These are phyloP conservation scores for Begonia fuchsioides DNA, from an alignment of 306 rosid genomes.

Conservation along the genomic window DNA sequence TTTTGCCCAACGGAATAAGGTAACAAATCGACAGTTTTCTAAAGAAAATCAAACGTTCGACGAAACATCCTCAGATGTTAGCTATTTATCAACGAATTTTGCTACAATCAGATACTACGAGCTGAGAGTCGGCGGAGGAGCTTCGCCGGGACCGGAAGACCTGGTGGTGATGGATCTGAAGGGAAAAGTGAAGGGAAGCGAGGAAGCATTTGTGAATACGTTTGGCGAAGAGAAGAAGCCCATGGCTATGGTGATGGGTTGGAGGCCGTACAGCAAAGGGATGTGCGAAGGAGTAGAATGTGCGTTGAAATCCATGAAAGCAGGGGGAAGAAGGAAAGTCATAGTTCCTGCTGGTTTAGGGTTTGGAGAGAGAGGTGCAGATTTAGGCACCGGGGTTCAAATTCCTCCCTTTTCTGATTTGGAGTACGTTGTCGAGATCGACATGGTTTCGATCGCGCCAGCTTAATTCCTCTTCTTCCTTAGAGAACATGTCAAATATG, in stretches of 20 bases:
- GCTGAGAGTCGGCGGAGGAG: conserved; percentile 61
- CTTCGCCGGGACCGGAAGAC: conserved; percentile 55
- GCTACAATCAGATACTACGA: conserved; percentile 48
- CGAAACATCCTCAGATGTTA: no score
- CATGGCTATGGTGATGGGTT: conserved; percentile 72
- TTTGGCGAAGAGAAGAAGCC: conserved; percentile 54
- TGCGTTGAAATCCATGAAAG: conserved; percentile 57
- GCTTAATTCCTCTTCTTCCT: conserved; percentile 22
- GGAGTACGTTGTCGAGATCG: conserved; percentile 67
- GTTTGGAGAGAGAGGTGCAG: conserved; percentile 72
- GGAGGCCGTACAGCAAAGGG: conserved; percentile 84
- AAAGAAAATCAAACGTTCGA: no score
- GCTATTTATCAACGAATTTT: no score
- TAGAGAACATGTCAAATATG: no score
- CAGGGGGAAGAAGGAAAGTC: conserved; percentile 74
- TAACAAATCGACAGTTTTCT: conserved; percentile 6
- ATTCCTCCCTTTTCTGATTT: conserved; percentile 77
- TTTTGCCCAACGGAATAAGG: conserved; percentile 84
- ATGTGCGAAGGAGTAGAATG: conserved; percentile 81
- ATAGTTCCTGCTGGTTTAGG: conserved; percentile 61
- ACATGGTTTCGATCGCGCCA: conserved; percentile 83
- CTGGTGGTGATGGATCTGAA: conserved; percentile 64
- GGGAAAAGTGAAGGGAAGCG: conserved; percentile 40
- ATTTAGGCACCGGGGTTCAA: conserved; percentile 56
- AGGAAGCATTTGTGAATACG: conserved; percentile 73